A percentile compares a stretch with the other conserved stretches of the same genome.
Conservation (phyloP, 768 basidiomycete genomes). For the Boletus rufocinnamomeus region DNA sequence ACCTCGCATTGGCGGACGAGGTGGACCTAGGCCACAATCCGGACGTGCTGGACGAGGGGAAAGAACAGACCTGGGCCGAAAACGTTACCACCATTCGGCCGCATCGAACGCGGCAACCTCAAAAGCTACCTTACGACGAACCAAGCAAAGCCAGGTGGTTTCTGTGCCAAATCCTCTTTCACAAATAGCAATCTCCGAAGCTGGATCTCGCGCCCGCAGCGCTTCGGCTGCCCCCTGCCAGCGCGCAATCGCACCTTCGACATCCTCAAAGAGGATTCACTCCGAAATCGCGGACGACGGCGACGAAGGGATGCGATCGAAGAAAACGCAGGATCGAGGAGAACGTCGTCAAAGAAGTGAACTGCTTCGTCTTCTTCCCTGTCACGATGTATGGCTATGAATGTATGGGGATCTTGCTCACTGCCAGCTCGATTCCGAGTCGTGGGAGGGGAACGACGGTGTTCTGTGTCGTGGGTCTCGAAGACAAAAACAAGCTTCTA, state of each 20-base stretch:
- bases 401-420: conserved; percentile 8
- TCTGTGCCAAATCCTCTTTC: background rate
- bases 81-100: background rate
- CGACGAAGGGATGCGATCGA: background rate
- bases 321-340: background rate
- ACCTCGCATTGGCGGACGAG: conserved; percentile 9
- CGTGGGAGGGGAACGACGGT: conserved; percentile 16
- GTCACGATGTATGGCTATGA: background rate
- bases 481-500: too few relatives aligned
- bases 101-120: background rate
- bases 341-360: background rate
- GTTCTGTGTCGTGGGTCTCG: background rate
- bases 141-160: background rate
- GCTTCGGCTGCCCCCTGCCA: background rate
- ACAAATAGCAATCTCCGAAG: background rate
- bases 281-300: background rate
- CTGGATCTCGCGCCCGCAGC: background rate
- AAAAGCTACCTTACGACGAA: background rate
- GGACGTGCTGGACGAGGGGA: background rate
- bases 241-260: background rate
- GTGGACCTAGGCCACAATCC: too few relatives aligned
- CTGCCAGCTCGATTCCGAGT: conserved; percentile 8
- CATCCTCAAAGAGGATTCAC: conserved; percentile 3
- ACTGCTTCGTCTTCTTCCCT: background rate
- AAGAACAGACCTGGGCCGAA: background rate